phyloP scores from a whole-genome alignment of 2,329 filamentous ascomycete species.

The Cucurbitaria berberidis region DNA sequence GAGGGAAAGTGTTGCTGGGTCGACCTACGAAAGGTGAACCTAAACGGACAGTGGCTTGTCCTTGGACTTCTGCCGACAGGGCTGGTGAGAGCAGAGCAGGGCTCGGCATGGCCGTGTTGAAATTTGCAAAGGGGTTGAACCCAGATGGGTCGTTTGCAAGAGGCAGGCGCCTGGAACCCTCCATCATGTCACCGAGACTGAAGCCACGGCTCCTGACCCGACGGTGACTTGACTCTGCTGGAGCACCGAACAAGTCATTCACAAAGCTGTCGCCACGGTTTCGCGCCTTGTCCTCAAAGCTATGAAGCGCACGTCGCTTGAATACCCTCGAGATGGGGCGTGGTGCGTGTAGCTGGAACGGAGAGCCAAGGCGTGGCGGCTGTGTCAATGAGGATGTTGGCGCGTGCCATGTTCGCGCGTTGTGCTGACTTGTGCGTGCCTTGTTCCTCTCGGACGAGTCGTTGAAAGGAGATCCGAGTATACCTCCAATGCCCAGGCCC shows the following conservation, averaged over 20 bases:
- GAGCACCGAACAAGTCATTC: constrained; percentile 54
- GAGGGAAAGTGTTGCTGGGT: constrained; percentile 55
- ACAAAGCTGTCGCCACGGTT: constrained; percentile 50
- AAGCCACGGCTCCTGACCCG: constrained; percentile 67
- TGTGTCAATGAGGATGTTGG: constrained; percentile 29
- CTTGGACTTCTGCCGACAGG: constrained; percentile 25
- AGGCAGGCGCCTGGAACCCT: constrained; percentile 58
- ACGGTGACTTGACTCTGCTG: constrained; percentile 59
- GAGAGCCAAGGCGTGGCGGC: constrained; percentile 54
- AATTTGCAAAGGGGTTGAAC: constrained; percentile 38
- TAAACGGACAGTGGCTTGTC: constrained; percentile 53
- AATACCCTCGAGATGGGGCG: constrained; percentile 59
- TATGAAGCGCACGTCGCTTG: constrained; percentile 64
- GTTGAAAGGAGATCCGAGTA: constrained; percentile 54
- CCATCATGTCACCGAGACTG: constrained; percentile 63
- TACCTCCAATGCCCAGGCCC: constrained; percentile 50
- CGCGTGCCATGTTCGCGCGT: constrained; percentile 45
- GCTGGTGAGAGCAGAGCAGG: constrained; percentile 29
- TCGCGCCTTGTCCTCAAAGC: constrained; percentile 56
- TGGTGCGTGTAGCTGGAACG: constrained; percentile 61
- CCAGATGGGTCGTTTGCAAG: constrained; percentile 57
- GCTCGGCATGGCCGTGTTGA: constrained; percentile 31
- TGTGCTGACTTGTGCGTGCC: constrained; percentile 32
- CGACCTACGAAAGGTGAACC: constrained; percentile 56
- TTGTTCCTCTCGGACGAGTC: constrained; percentile 39